These are phyloP conservation scores for Candida tropicalis DNA, from an alignment of 1,139 yeast species.

Conservation along the genomic window DNA sequence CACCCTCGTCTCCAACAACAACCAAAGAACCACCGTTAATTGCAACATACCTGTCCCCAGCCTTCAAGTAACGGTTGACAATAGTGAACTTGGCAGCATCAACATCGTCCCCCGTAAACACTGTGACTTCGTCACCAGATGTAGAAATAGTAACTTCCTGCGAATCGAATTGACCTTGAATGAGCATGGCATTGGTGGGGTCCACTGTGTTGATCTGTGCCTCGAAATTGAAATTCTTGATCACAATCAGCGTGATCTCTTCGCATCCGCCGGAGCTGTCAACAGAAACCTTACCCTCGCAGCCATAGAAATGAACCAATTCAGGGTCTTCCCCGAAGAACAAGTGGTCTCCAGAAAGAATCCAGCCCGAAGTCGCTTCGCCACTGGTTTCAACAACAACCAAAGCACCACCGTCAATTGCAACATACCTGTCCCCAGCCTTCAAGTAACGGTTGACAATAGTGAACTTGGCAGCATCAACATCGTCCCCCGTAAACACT, in stretches of 20 bases:
- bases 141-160: not conserved
- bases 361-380: not conserved
- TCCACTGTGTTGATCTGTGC: not conserved
- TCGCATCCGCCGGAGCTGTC: not conserved
- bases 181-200: not conserved
- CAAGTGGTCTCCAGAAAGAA: not conserved
- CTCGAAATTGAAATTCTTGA: not conserved
- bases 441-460: not conserved
- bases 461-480: not conserved
- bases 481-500: not conserved
- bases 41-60: not conserved
- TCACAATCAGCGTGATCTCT: not conserved
- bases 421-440: not conserved
- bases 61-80: not conserved
- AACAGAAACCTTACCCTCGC: not conserved
- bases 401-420: not conserved
- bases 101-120: not conserved
- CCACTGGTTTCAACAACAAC: not conserved
- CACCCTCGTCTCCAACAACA: not conserved
- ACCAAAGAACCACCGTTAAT: not conserved
- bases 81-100: not conserved
- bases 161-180: not conserved
- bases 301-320: not conserved
- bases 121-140: not conserved
- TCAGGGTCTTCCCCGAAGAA: not conserved